Evolutionary conservation across 257 asterid species (phyloP).

Genomic region (Fraxinus cuspidata): DNA sequence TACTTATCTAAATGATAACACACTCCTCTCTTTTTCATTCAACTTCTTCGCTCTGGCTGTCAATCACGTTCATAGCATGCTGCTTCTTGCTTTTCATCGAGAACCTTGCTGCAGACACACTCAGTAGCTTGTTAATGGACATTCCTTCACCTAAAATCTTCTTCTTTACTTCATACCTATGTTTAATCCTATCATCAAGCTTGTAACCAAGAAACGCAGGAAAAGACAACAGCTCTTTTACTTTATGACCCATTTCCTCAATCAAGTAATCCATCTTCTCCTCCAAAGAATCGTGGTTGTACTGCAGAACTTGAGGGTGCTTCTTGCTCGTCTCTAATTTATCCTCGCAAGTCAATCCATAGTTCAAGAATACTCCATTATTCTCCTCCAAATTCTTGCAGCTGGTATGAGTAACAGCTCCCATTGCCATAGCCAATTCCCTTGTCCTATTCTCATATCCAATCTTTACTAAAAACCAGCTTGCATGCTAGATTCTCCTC

Average conservation of each 20-base stretch:
- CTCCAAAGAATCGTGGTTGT: constrained; percentile 69
- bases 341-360: constrained; percentile 72
- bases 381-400: constrained; percentile 75
- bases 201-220: constrained; percentile 91
- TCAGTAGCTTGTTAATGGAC: constrained; percentile 82
- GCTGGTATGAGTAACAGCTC: constrained; percentile 89
- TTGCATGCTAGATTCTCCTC: constrained; percentile 68
- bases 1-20: constrained; percentile 5
- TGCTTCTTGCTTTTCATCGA: constrained; percentile 49
- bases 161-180: constrained; percentile 67
- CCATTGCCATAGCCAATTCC: constrained; percentile 80
- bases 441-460: constrained; percentile 61
- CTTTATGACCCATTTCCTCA: constrained; percentile 85
- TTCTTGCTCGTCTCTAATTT: constrained; percentile 82
- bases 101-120: constrained; percentile 71
- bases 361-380: constrained; percentile 59
- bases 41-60: constrained; percentile 28
- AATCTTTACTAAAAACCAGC: constrained; percentile 66
- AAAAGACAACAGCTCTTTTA: constrained; percentile 73
- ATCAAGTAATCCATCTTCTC: constrained; percentile 79
- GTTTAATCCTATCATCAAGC: constrained; percentile 79
- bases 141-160: constrained; percentile 66
- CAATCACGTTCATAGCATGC: constrained; percentile 4
- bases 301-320: constrained; percentile 82
- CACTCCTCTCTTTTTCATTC: constrained; percentile 12